phyloP scores from a whole-genome alignment of 768 basidiomycete species.

The Lactarius evosmus region DNA sequence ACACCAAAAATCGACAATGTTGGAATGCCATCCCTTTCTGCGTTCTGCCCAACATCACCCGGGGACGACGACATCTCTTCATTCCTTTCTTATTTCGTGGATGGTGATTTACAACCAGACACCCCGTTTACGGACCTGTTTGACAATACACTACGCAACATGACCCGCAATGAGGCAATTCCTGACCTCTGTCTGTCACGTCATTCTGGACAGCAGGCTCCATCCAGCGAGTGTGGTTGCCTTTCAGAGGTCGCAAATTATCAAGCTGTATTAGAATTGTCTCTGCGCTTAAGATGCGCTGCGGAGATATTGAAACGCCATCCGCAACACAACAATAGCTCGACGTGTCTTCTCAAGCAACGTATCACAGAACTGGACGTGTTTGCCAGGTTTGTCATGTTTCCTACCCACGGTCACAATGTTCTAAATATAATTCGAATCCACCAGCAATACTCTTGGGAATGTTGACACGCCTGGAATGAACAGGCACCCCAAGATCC shows the following conservation, averaged over 20 bases:
- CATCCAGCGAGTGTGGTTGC: conserved; percentile 51
- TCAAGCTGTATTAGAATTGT: conserved; percentile 61
- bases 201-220: background rate
- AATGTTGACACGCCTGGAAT: conserved; percentile 1
- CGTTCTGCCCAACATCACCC: background rate
- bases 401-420: background rate
- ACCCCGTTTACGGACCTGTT: background rate
- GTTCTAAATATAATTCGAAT: background rate
- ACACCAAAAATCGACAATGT: background rate
- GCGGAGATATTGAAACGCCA: conserved; percentile 52
- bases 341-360: conserved; percentile 41
- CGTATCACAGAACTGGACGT: conserved; percentile 48
- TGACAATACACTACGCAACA: conserved; percentile 1
- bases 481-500: background rate
- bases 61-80: background rate
- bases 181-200: background rate
- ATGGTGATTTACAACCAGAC: background rate
- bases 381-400: conserved; percentile 47
- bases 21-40: conserved; percentile 2
- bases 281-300: conserved; percentile 57
- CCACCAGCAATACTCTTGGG: conserved; percentile 3
- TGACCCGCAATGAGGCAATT: background rate
- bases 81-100: conserved; percentile 2
- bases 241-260: conserved; percentile 53
- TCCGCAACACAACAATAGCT: conserved; percentile 37